Evolutionary conservation across 2,329 filamentous ascomycete genomes (phyloP).

Genomic region (Pseudopyricularia cyperi): DNA sequence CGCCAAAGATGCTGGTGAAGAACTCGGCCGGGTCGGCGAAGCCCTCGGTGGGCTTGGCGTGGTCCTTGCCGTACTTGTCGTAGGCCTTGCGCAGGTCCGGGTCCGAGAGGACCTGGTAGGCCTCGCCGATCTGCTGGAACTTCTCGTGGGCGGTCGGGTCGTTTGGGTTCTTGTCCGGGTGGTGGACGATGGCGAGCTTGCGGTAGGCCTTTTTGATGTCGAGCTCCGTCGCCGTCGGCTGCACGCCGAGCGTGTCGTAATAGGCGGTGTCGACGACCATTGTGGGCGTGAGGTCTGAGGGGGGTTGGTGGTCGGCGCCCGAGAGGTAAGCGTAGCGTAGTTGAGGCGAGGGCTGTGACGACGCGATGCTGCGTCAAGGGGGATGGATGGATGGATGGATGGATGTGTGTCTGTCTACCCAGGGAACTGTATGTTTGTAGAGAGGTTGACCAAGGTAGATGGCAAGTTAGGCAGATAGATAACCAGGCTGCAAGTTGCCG

Average conservation of each 20-base stretch:
- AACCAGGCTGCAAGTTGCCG: neutral
- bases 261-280: slow-evolving; percentile 87
- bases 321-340: neutral
- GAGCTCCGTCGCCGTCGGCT: slow-evolving; percentile 72
- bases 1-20: slow-evolving; percentile 96
- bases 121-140: slow-evolving; percentile 76
- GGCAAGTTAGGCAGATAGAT: too few relatives aligned
- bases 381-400: neutral
- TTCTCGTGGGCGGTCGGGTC: slow-evolving; percentile 88
- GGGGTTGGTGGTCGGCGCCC: neutral
- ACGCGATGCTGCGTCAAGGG: neutral
- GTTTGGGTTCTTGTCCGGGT: slow-evolving; percentile 95
- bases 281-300: slow-evolving; percentile 10
- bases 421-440: too few relatives aligned
- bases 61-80: slow-evolving; percentile 94
- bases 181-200: slow-evolving; percentile 86
- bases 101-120: slow-evolving; percentile 74
- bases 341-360: neutral
- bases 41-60: slow-evolving; percentile 77
- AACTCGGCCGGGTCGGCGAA: slow-evolving; percentile 96
- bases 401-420: neutral
- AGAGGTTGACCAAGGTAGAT: too few relatives aligned
- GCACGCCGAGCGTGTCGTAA: slow-evolving; percentile 76
- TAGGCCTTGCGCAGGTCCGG: slow-evolving; percentile 79
- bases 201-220: slow-evolving; percentile 97